Evolutionary conservation across 768 basidiomycete species (phyloP).

Genomic region (Leucocoprinus birnbaumii): DNA sequence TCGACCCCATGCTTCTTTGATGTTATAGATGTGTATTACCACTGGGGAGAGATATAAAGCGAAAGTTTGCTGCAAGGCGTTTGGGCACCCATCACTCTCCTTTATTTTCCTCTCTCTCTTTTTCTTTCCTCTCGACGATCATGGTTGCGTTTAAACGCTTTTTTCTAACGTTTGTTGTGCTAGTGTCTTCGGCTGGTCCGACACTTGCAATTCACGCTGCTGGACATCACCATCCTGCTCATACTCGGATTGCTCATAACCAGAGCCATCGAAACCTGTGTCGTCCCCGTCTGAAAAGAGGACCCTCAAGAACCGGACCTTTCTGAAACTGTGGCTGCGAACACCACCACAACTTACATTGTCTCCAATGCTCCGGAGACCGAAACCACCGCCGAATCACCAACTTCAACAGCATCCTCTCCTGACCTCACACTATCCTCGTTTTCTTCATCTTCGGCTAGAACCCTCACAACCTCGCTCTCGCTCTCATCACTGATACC

Average conservation of each 20-base stretch:
- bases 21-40: not conserved
- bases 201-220: conserved; percentile 16
- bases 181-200: conserved; percentile 17
- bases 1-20: conserved; percentile 1
- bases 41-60: not conserved
- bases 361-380: not conserved
- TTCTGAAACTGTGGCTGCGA: not conserved
- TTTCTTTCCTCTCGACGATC: conserved; percentile 9
- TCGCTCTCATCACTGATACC: conserved; percentile 27
- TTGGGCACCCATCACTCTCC: not conserved
- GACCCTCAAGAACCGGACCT: not conserved
- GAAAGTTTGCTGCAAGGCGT: not conserved
- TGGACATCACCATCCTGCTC: conserved; percentile 1
- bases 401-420: not conserved
- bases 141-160: conserved; percentile 13
- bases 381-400: not conserved
- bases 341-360: not conserved
- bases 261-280: conserved; percentile 16
- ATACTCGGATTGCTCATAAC: not conserved
- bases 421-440: not conserved
- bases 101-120: not conserved
- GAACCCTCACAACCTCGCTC: not conserved
- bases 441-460: not conserved
- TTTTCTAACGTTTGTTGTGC: conserved; percentile 15
- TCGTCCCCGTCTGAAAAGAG: conserved; percentile 14